Base-by-base conservation (phyloP, 2,329 filamentous ascomycete genomes). In the Trichoderma sp. region DNA sequence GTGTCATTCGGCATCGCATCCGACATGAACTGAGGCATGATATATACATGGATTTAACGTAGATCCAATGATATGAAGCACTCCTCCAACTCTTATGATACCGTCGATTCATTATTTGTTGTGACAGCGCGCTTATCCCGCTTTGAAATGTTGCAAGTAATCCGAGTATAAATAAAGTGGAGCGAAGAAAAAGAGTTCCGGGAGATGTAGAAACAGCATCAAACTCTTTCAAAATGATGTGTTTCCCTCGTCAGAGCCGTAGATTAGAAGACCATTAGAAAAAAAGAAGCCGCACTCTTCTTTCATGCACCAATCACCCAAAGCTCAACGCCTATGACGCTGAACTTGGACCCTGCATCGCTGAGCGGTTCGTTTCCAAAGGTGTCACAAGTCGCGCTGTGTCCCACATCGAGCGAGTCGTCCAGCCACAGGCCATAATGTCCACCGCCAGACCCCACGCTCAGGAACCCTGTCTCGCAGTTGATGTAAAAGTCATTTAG, bases 401-500 rank as follows among this genome's bases (percentile, higher is more conserved):
- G 88, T 3, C 96, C 96, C 69, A 91, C 88, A 72, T 95, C 92
- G 57, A 98, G 88, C 21, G 88, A 88, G 74, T 95, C 91, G 77
- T 97, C 93, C 14, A 99, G 85, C 96, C 96, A 98, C 6, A 99
- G 83, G 2, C 96, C 96, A 78, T 96, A 98, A 75, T 92, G 92
- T 0, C 96, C 95, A 74, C 97, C 94, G 55, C 86, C 93, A 68
- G 93, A 95, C 13, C 96, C 96, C 24, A 98, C 86, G 75, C 92
- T 96, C 16, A 99, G 80, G 78, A 92, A 98, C 29, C 90, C 88
- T 3, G 88, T 85, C 81, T 98, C 94, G 80, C 95, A 98, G 76
- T 96, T 92, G 73, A 98, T 96, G 83, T 95, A 93, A 78, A 97
- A 99, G 79, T 98, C 96, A 79, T 99, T 98, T 52, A 97, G 88